phyloP scores from a whole-genome alignment of 768 basidiomycete species.

The Collybia nuda region DNA sequence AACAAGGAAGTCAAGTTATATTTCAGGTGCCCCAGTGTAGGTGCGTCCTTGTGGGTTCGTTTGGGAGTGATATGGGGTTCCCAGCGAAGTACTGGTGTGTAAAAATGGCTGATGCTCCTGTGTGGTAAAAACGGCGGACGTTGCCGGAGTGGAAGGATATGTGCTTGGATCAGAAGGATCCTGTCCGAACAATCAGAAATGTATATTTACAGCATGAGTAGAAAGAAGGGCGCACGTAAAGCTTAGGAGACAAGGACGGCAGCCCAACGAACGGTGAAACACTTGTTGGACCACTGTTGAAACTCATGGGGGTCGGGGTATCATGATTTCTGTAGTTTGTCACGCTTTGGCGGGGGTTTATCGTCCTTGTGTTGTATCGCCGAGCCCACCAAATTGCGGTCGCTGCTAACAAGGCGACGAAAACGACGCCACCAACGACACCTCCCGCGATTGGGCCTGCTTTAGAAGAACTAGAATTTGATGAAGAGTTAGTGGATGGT shows the following conservation, averaged over 20 bases:
- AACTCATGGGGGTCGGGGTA: conserved; percentile 15
- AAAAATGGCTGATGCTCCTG: conserved; percentile 11
- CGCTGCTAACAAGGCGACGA: conserved; percentile 40
- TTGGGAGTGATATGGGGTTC: conserved; percentile 12
- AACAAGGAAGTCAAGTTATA: conserved; percentile 10
- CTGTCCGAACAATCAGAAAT: conserved; percentile 16
- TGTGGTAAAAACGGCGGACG: conserved; percentile 7
- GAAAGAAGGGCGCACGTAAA: conserved; percentile 34
- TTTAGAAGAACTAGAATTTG: conserved; percentile 23
- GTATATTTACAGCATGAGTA: not conserved
- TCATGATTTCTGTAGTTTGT: conserved; percentile 20
- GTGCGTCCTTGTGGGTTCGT: conserved; percentile 8
- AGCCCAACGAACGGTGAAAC: conserved; percentile 14
- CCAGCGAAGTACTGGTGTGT: conserved; percentile 14
- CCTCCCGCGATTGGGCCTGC: conserved; percentile 64
- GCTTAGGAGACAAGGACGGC: conserved; percentile 22
- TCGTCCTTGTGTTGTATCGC: conserved; percentile 7
- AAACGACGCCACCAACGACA: conserved; percentile 55
- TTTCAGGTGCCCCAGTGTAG: conserved; percentile 32
- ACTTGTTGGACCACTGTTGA: not conserved
- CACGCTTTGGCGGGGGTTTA: not conserved
- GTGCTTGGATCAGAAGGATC: conserved; percentile 42
- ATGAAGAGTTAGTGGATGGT: conserved; percentile 2
- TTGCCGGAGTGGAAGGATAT: conserved; percentile 27
- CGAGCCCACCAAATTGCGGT: conserved; percentile 26